Conservation (phyloP, 257 asterid species). For the Capsicum chinense region DNA sequence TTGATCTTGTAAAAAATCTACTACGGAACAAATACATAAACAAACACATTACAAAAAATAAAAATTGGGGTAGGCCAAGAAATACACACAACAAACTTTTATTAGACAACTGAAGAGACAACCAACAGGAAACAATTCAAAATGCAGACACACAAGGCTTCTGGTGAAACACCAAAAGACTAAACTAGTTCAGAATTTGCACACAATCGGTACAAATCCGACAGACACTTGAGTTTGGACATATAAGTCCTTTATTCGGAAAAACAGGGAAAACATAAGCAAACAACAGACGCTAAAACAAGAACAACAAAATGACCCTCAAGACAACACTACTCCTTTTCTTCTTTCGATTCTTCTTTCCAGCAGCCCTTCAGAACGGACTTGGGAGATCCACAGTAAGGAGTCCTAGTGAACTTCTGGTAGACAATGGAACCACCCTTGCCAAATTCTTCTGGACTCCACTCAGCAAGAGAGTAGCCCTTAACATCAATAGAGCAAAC, state of each 20-base stretch:
- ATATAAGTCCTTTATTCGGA: slow-evolving; percentile 6
- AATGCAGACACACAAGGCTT: background rate
- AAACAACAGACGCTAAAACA: slow-evolving; percentile 10
- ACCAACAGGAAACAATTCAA: background rate
- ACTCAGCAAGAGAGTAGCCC: slow-evolving; percentile 52
- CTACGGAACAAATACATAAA: no score
- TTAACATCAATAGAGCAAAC: slow-evolving; percentile 44
- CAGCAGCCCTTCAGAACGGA: slow-evolving; percentile 72
- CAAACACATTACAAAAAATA: no score
- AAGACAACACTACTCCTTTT: slow-evolving; percentile 58
- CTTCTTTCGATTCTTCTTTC: slow-evolving; percentile 67
- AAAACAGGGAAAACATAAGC: background rate
- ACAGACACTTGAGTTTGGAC: background rate
- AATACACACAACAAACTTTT: background rate
- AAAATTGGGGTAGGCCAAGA: background rate
- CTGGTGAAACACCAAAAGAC: background rate
- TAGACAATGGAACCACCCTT: slow-evolving; percentile 62
- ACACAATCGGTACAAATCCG: background rate
- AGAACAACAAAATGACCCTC: slow-evolving; percentile 31
- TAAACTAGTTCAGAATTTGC: slow-evolving; percentile 22
- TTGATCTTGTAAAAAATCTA: no score
- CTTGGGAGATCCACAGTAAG: slow-evolving; percentile 67
- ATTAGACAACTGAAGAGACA: background rate
- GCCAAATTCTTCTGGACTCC: slow-evolving; percentile 61
- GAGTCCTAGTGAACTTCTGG: slow-evolving; percentile 63